phyloP scores from a whole-genome alignment of 2,329 filamentous ascomycete species.

The Penicillium concentricum region DNA sequence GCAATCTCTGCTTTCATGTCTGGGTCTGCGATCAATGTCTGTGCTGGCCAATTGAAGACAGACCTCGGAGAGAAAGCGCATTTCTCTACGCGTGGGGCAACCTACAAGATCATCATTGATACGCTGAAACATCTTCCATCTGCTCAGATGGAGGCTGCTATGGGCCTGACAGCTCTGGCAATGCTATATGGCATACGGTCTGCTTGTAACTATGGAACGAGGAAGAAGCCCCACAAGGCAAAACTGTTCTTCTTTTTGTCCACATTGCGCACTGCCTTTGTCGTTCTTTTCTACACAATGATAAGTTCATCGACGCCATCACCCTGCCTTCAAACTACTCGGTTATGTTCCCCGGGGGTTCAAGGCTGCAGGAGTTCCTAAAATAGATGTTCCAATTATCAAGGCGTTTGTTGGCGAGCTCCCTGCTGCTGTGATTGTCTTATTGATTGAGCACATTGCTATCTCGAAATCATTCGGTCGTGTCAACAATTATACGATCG shows the following conservation, averaged over 20 bases:
- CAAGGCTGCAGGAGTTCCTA: slow-evolving; percentile 69
- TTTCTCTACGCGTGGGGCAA: slow-evolving; percentile 69
- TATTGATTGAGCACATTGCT: slow-evolving; percentile 90
- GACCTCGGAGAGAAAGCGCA: slow-evolving; percentile 53
- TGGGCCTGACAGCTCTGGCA: slow-evolving; percentile 74
- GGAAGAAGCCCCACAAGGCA: slow-evolving; percentile 63
- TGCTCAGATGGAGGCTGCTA: slow-evolving; percentile 70
- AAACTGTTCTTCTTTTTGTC: slow-evolving; percentile 84
- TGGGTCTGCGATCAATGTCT: slow-evolving; percentile 9
- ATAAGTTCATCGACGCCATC: slow-evolving; percentile 65
- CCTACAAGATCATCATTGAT: slow-evolving; percentile 79
- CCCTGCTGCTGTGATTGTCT: slow-evolving; percentile 79
- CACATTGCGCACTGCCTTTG: slow-evolving; percentile 81
- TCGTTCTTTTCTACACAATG: slow-evolving; percentile 84
- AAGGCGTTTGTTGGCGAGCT: slow-evolving; percentile 67
- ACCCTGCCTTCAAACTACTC: slow-evolving; percentile 71
- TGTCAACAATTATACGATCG: slow-evolving; percentile 89
- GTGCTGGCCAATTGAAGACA: slow-evolving; percentile 5
- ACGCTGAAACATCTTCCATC: slow-evolving; percentile 67
- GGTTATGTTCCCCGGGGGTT: slow-evolving; percentile 78
- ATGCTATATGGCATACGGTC: slow-evolving; percentile 72
- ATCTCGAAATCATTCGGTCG: slow-evolving; percentile 93
- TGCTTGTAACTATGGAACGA: slow-evolving; percentile 61
- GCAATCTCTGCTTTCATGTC: slow-evolving; percentile 11
- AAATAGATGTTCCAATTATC: slow-evolving; percentile 64